Percentiles rank a stretch among this genome's conserved stretches.
These are phyloP conservation scores for Lentinula guzmanii DNA, from an alignment of 768 basidiomycete species.

Conservation along the genomic window DNA sequence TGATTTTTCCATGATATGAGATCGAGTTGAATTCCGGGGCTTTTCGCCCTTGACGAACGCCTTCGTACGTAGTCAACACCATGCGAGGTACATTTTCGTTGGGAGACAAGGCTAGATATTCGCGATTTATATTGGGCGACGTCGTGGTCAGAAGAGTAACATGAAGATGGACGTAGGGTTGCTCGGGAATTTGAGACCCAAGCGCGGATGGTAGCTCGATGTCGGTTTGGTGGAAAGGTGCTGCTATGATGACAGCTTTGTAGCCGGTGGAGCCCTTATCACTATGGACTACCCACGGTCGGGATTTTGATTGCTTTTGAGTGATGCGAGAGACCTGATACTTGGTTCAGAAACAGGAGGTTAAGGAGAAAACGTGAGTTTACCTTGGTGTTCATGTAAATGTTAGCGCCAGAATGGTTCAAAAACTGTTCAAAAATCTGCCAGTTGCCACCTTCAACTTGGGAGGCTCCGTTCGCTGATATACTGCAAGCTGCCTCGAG, in stretches of 20 bases:
- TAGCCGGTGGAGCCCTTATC: constrained; percentile 45
- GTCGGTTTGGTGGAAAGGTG: constrained; percentile 70
- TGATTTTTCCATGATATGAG: constrained; percentile 65
- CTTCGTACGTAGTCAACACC: constrained; percentile 69
- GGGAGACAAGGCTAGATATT: constrained; percentile 59
- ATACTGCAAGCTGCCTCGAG: constrained; percentile 68
- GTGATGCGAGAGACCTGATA: constrained; percentile 49
- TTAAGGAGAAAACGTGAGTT: constrained; percentile 6
- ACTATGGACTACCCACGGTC: constrained; percentile 50
- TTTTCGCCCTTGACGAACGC: constrained; percentile 44
- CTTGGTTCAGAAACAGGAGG: neutral
- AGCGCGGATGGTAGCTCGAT: constrained; percentile 48
- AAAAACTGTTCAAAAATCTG: constrained; percentile 82
- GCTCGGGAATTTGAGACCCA: constrained; percentile 49
- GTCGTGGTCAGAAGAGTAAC: constrained; percentile 88
- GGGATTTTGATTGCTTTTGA: constrained; percentile 32
- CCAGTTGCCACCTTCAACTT: constrained; percentile 76
- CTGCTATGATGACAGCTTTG: constrained; percentile 77
- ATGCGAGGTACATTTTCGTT: constrained; percentile 46
- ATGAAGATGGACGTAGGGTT: constrained; percentile 80
- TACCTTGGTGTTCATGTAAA: constrained; percentile 70
- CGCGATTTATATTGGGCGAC: constrained; percentile 48
- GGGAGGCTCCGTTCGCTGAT: constrained; percentile 61
- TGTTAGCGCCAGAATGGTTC: constrained; percentile 56
- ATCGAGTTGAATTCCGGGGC: constrained; percentile 84